Evolutionary conservation across 352 stramenopile species (phyloP).

Genomic region (Phytophthora sp.): DNA sequence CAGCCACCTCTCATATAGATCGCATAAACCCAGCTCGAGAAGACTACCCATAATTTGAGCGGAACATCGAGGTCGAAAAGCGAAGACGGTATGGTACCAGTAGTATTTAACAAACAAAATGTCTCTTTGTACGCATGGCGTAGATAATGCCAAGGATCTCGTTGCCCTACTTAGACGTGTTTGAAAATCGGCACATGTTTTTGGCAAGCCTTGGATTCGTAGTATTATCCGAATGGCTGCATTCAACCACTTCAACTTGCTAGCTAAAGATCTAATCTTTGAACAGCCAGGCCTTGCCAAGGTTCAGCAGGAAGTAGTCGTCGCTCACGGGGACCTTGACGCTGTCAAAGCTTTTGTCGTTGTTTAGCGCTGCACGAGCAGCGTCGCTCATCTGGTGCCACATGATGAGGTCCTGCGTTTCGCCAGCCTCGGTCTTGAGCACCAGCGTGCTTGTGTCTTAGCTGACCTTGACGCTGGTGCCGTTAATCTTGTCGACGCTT

Average conservation of each 20-base stretch:
- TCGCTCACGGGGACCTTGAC: slow-evolving; percentile 29
- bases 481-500: slow-evolving; percentile 1
- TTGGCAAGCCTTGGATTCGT: too few relatives aligned
- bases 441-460: slow-evolving; percentile 9
- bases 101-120: too few relatives aligned
- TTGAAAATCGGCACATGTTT: too few relatives aligned
- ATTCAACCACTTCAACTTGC: too few relatives aligned
- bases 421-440: slow-evolving; percentile 6
- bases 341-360: slow-evolving; percentile 22
- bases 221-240: too few relatives aligned
- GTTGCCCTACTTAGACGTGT: too few relatives aligned
- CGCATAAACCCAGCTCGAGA: background rate
- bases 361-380: slow-evolving; percentile 29
- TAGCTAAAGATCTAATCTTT: too few relatives aligned
- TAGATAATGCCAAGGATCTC: too few relatives aligned
- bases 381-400: slow-evolving; percentile 29
- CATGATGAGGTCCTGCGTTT: slow-evolving; percentile 34
- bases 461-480: slow-evolving; percentile 17
- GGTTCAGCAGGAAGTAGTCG: slow-evolving; percentile 23
- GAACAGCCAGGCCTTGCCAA: slow-evolving; percentile 18
- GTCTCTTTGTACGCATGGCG: too few relatives aligned
- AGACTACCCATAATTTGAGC: too few relatives aligned
- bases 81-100: too few relatives aligned
- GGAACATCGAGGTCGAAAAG: too few relatives aligned
- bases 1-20: background rate